These are phyloP conservation scores for Citrus sinensis DNA, from an alignment of 345 rosid species.

Conservation along the genomic window DVS_A1.0 CM039161.1:24524501-24525000, in stretches of 20 bases:
- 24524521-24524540: slow-evolving; percentile 68
- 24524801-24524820: not conserved
- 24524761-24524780: not conserved
- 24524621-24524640: slow-evolving; percentile 70
- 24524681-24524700: slow-evolving; percentile 5
- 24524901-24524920: slow-evolving; percentile 59
- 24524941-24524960: slow-evolving; percentile 51
- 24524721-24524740: not conserved
- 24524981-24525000: slow-evolving; percentile 51
- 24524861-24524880: slow-evolving; percentile 6
- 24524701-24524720: slow-evolving; percentile 12
- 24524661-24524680: slow-evolving; percentile 59
- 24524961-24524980: slow-evolving; percentile 62
- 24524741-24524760: not conserved
- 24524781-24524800: too few species aligned
- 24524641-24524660: slow-evolving; percentile 68
- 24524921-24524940: slow-evolving; percentile 50
- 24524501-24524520: slow-evolving; percentile 49
- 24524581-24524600: slow-evolving; percentile 37
- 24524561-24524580: slow-evolving; percentile 53
- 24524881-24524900: slow-evolving; percentile 43
- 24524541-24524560: slow-evolving; percentile 59
- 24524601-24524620: slow-evolving; percentile 48
- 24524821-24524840: not conserved
- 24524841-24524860: not conserved